phyloP scores from a whole-genome alignment of 306 rosid species.

The Carpinus fangiana region DNA sequence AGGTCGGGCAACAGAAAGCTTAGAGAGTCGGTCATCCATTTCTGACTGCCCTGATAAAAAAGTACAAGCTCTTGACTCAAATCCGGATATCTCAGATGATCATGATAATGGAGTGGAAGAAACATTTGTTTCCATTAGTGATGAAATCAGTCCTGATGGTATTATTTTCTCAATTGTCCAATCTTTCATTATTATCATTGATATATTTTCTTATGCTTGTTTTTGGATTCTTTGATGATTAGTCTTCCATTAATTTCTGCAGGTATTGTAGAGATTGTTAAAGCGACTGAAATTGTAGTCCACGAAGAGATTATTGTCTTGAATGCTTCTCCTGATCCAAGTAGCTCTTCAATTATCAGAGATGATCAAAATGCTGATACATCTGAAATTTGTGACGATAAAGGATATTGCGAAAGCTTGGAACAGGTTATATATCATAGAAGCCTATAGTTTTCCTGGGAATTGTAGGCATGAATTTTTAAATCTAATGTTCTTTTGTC shows the following conservation, averaged over 20 bases:
- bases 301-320: slow-evolving; percentile 36
- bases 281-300: slow-evolving; percentile 27
- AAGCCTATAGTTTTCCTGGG: slow-evolving; percentile 3
- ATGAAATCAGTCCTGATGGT: slow-evolving; percentile 65
- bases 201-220: background rate
- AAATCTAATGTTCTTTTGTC: background rate
- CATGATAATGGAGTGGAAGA: slow-evolving; percentile 40
- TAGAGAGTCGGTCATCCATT: slow-evolving; percentile 38
- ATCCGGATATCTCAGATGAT: slow-evolving; percentile 33
- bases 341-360: slow-evolving; percentile 29
- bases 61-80: slow-evolving; percentile 44
- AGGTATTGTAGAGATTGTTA: slow-evolving; percentile 46
- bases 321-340: slow-evolving; percentile 46
- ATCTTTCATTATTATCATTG: slow-evolving; percentile 17
- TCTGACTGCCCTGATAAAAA: slow-evolving; percentile 36
- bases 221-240: slow-evolving; percentile 21
- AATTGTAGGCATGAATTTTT: background rate
- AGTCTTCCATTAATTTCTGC: slow-evolving; percentile 32
- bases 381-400: slow-evolving; percentile 38
- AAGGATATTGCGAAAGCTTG: slow-evolving; percentile 36
- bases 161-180: slow-evolving; percentile 25
- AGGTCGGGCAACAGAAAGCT: slow-evolving; percentile 37
- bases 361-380: slow-evolving; percentile 42
- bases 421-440: slow-evolving; percentile 52
- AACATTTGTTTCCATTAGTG: slow-evolving; percentile 27